A percentile compares a stretch with the other conserved stretches of the same genome.
Conservation (phyloP, 2,329 filamentous ascomycete genomes). For the Dendrostoma leiphaemia region DNA sequence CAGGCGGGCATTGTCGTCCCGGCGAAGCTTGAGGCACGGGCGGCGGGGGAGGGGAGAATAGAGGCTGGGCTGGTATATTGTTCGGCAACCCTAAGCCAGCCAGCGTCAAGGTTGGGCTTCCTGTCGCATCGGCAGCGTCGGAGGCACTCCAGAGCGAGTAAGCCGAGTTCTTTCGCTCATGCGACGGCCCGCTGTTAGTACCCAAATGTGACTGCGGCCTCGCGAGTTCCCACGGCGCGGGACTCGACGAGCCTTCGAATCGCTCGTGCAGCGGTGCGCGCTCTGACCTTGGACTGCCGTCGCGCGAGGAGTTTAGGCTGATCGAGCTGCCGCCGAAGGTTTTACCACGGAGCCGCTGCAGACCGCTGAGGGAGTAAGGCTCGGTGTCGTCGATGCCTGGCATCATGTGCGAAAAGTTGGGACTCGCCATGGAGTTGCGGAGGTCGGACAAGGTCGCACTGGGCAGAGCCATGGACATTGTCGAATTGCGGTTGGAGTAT, state of each 20-base stretch:
- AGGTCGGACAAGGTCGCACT: slow-evolving; percentile 34
- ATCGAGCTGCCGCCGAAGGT: slow-evolving; percentile 81
- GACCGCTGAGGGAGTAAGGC: slow-evolving; percentile 65
- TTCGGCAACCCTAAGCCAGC: slow-evolving; percentile 21
- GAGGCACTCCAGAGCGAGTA: slow-evolving; percentile 49
- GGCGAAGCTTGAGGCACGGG: slow-evolving; percentile 22
- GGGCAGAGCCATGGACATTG: slow-evolving; percentile 69
- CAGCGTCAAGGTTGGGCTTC: slow-evolving; percentile 51
- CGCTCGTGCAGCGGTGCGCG: slow-evolving; percentile 34
- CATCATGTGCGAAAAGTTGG: slow-evolving; percentile 75
- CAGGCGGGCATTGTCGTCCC: slow-evolving; percentile 34
- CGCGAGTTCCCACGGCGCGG: slow-evolving; percentile 32
- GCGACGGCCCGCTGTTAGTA: slow-evolving; percentile 20
- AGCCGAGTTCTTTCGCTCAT: slow-evolving; percentile 48
- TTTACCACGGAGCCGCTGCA: slow-evolving; percentile 70
- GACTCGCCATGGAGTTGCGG: slow-evolving; percentile 60
- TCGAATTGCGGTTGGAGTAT: slow-evolving; percentile 90
- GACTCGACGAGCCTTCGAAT: slow-evolving; percentile 43
- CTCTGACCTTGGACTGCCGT: slow-evolving; percentile 49
- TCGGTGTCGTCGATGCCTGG: slow-evolving; percentile 65
- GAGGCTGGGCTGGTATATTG: slow-evolving; percentile 21
- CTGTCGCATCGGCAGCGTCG: slow-evolving; percentile 43
- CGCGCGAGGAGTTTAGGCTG: slow-evolving; percentile 61
- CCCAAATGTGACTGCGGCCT: slow-evolving; percentile 21
- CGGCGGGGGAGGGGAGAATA: slow-evolving; percentile 24